Percentiles rank a stretch among this genome's conserved stretches.
Evolutionary conservation across 1,139 yeast genomes (phyloP).

Genomic region (Kodamaea plutei): DNA sequence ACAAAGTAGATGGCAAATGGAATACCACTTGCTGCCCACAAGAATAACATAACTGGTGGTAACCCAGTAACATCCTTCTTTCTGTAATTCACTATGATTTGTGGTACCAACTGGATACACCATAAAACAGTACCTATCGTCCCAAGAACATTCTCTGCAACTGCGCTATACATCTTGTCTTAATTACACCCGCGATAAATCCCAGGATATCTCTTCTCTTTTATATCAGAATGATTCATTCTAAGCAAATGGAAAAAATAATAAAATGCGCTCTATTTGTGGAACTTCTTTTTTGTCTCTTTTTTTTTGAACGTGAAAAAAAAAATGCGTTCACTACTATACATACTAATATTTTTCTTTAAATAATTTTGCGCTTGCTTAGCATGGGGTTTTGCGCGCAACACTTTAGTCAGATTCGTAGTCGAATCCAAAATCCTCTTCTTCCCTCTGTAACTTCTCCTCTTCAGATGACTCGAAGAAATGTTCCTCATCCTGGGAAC

Average conservation of each 20-base stretch:
- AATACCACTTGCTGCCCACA: slow-evolving; percentile 80
- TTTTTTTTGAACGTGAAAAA: too few relatives aligned
- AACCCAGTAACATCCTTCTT: slow-evolving; percentile 81
- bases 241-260: neutral
- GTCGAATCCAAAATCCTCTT: slow-evolving; percentile 30
- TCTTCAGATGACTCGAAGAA: slow-evolving; percentile 10
- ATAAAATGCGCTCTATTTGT: too few relatives aligned
- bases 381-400: neutral
- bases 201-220: too few relatives aligned
- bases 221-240: too few relatives aligned
- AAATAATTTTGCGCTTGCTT: too few relatives aligned
- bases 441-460: slow-evolving; percentile 12
- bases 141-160: slow-evolving; percentile 76
- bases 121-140: slow-evolving; percentile 86
- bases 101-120: slow-evolving; percentile 90
- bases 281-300: too few relatives aligned
- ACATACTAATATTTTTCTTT: too few relatives aligned
- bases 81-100: slow-evolving; percentile 65
- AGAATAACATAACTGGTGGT: slow-evolving; percentile 77
- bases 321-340: too few relatives aligned
- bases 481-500: too few relatives aligned
- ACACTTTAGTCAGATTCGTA: slow-evolving; percentile 26
- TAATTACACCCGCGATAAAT: too few relatives aligned
- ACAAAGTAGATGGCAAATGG: slow-evolving; percentile 83
- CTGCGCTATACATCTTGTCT: slow-evolving; percentile 15